A percentile compares a stretch with the other conserved stretches of the same genome.
These are phyloP conservation scores for Mucuna pruriens DNA, from an alignment of 306 rosid genomes.

Conservation along the genomic window DNA sequence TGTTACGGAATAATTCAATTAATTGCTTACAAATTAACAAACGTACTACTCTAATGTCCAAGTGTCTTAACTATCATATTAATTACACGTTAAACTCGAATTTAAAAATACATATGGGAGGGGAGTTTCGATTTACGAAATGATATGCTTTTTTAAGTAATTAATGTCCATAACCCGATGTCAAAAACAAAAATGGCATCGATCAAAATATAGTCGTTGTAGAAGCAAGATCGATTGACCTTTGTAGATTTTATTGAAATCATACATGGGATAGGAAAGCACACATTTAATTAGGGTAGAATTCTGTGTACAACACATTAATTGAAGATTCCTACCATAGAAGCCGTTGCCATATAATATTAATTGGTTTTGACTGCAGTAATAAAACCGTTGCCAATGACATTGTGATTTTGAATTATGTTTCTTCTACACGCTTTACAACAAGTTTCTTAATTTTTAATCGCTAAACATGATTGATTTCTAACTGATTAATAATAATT, in stretches of 20 bases:
- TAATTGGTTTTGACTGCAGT: slow-evolving; percentile 11
- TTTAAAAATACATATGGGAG: not conserved
- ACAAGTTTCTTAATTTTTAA: too few relatives aligned
- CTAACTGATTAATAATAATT: too few relatives aligned
- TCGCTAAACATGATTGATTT: too few relatives aligned
- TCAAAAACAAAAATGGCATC: not conserved
- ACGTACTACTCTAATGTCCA: not conserved
- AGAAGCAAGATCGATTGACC: not conserved
- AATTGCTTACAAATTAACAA: not conserved
- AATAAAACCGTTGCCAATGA: slow-evolving; percentile 3
- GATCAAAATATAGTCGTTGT: not conserved
- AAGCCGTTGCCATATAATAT: not conserved
- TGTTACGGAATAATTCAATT: not conserved
- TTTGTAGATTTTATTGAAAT: not conserved
- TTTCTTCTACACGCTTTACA: not conserved
- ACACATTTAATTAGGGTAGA: not conserved
- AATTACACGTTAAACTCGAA: not conserved
- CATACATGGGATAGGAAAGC: not conserved
- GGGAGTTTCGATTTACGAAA: not conserved
- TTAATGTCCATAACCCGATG: not conserved
- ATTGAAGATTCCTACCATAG: not conserved
- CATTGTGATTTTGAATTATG: not conserved
- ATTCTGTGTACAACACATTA: not conserved
- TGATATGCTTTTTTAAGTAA: not conserved
- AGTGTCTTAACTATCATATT: not conserved